Conservation (phyloP, 192 early-diverging fungal genomes). For the Diversispora eburnea region DNA sequence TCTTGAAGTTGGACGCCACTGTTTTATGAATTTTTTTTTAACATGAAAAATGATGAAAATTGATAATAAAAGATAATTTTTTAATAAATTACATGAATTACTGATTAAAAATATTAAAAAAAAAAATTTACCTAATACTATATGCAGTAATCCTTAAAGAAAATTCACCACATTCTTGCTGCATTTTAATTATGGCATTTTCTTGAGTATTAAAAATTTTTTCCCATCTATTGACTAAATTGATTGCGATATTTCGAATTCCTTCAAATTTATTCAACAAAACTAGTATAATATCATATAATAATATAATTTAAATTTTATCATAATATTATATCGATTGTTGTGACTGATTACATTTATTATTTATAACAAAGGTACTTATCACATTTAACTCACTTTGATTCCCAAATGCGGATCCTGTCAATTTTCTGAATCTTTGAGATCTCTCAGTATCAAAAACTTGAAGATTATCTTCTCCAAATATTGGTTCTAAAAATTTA, state of each 20-base stretch:
- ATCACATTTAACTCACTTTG: background rate
- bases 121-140: background rate
- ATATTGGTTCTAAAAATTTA: background rate
- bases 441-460: background rate
- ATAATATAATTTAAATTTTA: background rate
- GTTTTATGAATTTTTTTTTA: background rate
- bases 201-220: background rate
- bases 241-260: background rate
- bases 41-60: background rate
- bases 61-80: background rate
- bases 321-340: background rate
- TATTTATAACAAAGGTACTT: background rate
- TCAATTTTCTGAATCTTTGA: background rate
- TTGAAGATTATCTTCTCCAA: slow-evolving; percentile 15
- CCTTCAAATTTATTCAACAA: background rate
- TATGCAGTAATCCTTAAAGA: background rate
- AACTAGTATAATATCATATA: background rate
- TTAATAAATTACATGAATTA: background rate
- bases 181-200: background rate
- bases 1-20: background rate
- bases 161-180: slow-evolving; percentile 1
- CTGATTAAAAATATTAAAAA: background rate
- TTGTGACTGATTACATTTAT: too few species aligned
- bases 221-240: slow-evolving; percentile 5
- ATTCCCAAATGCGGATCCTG: background rate